Evolutionary conservation across 202 grass and related monocot genomes (phyloP).

Genomic region (Carex sylvatica): DNA sequence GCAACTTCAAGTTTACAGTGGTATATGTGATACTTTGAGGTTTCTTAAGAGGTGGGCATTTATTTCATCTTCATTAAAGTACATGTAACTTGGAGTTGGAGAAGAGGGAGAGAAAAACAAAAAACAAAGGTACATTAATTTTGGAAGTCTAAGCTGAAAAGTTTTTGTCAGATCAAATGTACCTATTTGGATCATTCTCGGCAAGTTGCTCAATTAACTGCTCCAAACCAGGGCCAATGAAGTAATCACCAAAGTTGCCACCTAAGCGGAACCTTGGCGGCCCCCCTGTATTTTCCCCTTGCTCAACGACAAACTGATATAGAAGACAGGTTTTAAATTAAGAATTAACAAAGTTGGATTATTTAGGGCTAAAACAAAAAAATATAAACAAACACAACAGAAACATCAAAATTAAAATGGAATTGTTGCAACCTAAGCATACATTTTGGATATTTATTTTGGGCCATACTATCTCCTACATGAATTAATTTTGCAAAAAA

Average conservation of each 20-base stretch:
- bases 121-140: background rate
- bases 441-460: background rate
- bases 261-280: conserved; percentile 34
- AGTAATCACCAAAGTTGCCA: conserved; percentile 84
- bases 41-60: background rate
- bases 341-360: background rate
- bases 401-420: background rate
- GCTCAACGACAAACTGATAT: conserved; percentile 22
- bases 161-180: conserved; percentile 22
- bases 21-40: background rate
- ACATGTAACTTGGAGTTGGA: background rate
- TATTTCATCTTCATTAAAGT: background rate
- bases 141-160: background rate
- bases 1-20: background rate
- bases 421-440: background rate
- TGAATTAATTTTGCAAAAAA: background rate
- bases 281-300: conserved; percentile 11
- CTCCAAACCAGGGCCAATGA: conserved; percentile 85
- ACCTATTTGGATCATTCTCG: conserved; percentile 92
- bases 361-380: background rate
- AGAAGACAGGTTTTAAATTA: background rate
- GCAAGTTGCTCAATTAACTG: conserved; percentile 91
- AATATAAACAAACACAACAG: background rate
- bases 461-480: background rate
- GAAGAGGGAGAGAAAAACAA: background rate